Percentiles rank a stretch among this genome's conserved stretches.
Evolutionary conservation across 257 asterid genomes (phyloP).

Genomic region (Craterostigma plantagineum): DNA sequence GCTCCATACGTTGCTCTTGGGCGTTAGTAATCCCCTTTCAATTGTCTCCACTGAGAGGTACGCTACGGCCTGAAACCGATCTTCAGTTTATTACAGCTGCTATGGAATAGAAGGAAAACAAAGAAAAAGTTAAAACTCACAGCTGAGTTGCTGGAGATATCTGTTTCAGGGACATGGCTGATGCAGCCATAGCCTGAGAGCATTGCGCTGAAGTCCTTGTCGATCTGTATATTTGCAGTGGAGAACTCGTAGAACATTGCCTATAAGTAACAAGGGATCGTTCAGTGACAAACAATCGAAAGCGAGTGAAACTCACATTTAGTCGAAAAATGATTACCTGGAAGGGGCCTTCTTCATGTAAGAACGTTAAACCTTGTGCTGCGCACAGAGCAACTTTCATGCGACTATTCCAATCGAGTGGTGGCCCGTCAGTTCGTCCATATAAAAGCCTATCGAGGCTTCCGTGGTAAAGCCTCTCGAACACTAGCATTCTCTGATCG

Average conservation of each 20-base stretch:
- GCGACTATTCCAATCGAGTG: constrained; percentile 87
- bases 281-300: background rate
- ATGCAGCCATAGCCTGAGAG: constrained; percentile 94
- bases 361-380: constrained; percentile 85
- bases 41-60: constrained; percentile 76
- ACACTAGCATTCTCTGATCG: constrained; percentile 66
- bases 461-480: constrained; percentile 76
- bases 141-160: constrained; percentile 42
- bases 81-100: background rate
- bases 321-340: constrained; percentile 36
- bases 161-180: constrained; percentile 61
- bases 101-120: no score
- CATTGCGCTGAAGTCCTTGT: constrained; percentile 85
- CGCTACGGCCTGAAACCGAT: constrained; percentile 42
- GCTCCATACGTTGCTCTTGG: constrained; percentile 92
- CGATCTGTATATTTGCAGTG: constrained; percentile 73
- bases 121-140: constrained; percentile 15
- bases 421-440: constrained; percentile 91
- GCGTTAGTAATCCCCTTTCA: constrained; percentile 72
- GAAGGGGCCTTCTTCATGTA: constrained; percentile 96
- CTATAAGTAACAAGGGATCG: constrained; percentile 21
- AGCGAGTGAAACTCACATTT: background rate
- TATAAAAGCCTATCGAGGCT: constrained; percentile 71
- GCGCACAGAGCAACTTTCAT: constrained; percentile 84
- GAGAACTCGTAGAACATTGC: constrained; percentile 96